phyloP scores from a whole-genome alignment of 495 filamentous ascomycete genomes.

The Talaromyces trachyspermus region DNA sequence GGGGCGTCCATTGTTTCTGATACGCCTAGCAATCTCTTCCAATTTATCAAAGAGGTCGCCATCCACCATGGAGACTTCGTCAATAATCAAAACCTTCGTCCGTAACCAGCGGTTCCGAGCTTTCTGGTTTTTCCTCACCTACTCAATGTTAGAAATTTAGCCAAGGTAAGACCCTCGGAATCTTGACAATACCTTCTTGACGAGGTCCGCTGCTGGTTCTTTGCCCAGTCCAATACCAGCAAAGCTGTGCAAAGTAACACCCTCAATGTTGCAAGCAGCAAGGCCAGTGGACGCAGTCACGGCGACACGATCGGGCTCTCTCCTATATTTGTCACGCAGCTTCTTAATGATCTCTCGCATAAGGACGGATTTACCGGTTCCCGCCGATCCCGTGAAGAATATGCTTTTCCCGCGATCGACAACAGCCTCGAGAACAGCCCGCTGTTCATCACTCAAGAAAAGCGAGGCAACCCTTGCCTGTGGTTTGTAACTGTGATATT shows the following conservation, averaged over 20 bases:
- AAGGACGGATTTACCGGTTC: constrained; percentile 95
- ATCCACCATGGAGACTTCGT: constrained; percentile 98
- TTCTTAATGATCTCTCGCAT: constrained; percentile 82
- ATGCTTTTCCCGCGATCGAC: constrained; percentile 72
- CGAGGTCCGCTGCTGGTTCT: constrained; percentile 69
- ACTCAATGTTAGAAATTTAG: constrained; percentile 11
- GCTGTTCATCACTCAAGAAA: constrained; percentile 78
- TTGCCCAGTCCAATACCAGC: constrained; percentile 93
- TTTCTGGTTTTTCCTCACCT: constrained; percentile 80
- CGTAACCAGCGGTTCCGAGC: constrained; percentile 81
- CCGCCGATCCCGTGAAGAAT: constrained; percentile 96
- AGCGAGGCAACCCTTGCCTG: constrained; percentile 47
- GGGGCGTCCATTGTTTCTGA: constrained; percentile 79
- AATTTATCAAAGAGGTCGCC: constrained; percentile 96
- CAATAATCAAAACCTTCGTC: constrained; percentile 79
- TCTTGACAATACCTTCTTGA: constrained; percentile 55
- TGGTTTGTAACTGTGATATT: constrained; percentile 31
- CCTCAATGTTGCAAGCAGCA: constrained; percentile 93
- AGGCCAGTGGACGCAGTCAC: constrained; percentile 94
- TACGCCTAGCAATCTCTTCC: constrained; percentile 72
- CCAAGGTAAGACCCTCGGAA: background rate
- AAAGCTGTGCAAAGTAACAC: constrained; percentile 93
- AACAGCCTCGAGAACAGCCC: constrained; percentile 73
- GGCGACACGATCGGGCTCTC: constrained; percentile 74
- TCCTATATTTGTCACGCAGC: constrained; percentile 64